Conservation (phyloP, 73 alveolate species). For the Paramecium octaurelia region DNA sequence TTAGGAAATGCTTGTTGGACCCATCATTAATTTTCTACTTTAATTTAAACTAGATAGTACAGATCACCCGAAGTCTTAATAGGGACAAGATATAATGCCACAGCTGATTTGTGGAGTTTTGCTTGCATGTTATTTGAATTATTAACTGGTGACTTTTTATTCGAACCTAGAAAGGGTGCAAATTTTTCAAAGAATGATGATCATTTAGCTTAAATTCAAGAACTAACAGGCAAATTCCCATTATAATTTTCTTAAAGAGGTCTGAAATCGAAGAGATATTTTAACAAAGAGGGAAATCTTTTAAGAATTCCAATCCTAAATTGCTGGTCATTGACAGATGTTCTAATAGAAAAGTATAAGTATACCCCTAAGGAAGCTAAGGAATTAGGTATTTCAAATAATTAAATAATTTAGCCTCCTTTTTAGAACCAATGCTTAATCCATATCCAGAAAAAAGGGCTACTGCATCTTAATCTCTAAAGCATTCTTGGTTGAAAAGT, state of each 20-base stretch:
- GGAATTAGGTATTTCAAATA: neutral
- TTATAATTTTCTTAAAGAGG: constrained; percentile 89
- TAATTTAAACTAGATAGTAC: constrained; percentile 91
- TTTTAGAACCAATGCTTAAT: constrained; percentile 46
- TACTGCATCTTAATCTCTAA: constrained; percentile 50
- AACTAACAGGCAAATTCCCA: constrained; percentile 92
- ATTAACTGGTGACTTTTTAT: constrained; percentile 98
- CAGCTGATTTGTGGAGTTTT: constrained; percentile 97
- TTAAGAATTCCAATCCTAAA: constrained; percentile 78
- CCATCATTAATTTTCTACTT: constrained; percentile 85
- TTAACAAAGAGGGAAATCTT: constrained; percentile 81
- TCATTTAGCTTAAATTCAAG: constrained; percentile 94
- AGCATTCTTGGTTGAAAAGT: constrained; percentile 23
- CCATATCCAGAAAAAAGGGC: constrained; percentile 61
- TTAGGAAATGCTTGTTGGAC: constrained; percentile 96
- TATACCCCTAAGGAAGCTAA: constrained; percentile 49
- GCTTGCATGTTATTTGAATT: constrained; percentile 97
- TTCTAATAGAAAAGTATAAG: constrained; percentile 59
- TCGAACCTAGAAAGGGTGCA: constrained; percentile 95
- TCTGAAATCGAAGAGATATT: constrained; percentile 74
- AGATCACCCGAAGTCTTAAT: constrained; percentile 99
- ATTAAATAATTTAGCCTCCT: neutral
- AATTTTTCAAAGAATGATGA: constrained; percentile 91
- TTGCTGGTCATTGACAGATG: constrained; percentile 81
- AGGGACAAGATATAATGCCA: constrained; percentile 91